phyloP scores from a whole-genome alignment of 1,284 basidiomycete species.

The Trichosporon faecale region DNA sequence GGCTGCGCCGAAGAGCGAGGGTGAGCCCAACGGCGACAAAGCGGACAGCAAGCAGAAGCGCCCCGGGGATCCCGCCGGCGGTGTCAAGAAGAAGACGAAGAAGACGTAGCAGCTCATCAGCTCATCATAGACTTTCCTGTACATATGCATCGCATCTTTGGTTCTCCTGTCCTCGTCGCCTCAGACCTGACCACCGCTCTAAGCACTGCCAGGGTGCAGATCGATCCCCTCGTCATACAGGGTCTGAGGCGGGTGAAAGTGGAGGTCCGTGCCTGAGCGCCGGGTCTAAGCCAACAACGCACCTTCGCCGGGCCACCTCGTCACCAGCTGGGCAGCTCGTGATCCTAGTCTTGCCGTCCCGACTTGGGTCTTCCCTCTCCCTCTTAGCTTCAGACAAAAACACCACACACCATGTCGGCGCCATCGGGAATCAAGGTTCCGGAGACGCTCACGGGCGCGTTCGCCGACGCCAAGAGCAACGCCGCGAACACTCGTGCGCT shows the following conservation, averaged over 20 bases:
- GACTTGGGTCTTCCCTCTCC: background rate
- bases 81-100: conserved; percentile 19
- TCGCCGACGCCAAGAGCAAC: conserved; percentile 35
- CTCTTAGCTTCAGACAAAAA: background rate
- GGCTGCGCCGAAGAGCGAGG: background rate
- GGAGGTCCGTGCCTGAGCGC: conserved; percentile 14
- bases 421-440: conserved; percentile 51
- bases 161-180: background rate
- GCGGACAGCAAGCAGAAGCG: conserved; percentile 10
- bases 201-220: background rate
- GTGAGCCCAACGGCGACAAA: background rate
- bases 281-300: background rate
- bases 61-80: background rate
- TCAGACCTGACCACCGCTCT: background rate
- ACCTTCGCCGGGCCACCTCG: background rate
- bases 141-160: conserved; percentile 16
- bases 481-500: conserved; percentile 41
- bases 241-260: background rate
- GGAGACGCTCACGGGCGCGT: conserved; percentile 38
- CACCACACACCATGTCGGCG: conserved; percentile 44
- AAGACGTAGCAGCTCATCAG: conserved; percentile 15
- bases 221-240: background rate
- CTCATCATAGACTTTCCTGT: background rate
- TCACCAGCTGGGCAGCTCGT: too few species aligned
- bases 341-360: background rate